Percentiles rank a stretch among this genome's conserved stretches.
Evolutionary conservation across 1,284 basidiomycete genomes (phyloP).

Genomic region (Ustilago esculenta): DNA sequence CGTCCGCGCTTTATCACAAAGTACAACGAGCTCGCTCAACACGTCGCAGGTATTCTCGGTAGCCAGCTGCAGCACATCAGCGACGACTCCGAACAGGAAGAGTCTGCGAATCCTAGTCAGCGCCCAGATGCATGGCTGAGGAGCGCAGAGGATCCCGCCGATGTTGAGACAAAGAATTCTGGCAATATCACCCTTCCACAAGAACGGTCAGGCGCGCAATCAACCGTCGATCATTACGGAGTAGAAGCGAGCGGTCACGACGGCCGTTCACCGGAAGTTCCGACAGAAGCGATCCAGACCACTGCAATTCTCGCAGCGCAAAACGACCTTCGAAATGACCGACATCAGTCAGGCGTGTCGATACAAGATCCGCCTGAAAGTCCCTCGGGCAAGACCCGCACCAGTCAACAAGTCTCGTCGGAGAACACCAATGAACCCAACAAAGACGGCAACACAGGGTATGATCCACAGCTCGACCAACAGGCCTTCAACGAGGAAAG

Average conservation of each 20-base stretch:
- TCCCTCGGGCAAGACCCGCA: no score
- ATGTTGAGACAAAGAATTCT: neutral
- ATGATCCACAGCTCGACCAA: neutral
- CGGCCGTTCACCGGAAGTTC: no score
- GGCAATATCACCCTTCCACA: no score
- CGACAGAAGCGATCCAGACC: neutral
- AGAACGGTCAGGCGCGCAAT: no score
- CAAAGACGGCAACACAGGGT: neutral
- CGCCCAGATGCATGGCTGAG: neutral
- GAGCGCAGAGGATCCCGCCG: neutral
- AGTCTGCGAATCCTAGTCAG: conserved; percentile 3
- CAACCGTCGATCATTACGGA: neutral
- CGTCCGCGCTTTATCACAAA: conserved; percentile 58
- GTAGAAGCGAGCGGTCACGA: no score
- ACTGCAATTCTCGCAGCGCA: neutral
- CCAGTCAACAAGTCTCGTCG: no score
- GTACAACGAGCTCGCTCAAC: conserved; percentile 61
- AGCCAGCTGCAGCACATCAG: conserved; percentile 34
- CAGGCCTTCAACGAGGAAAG: neutral
- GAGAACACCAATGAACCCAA: conserved; percentile 5
- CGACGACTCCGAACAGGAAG: conserved; percentile 27
- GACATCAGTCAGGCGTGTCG: no score
- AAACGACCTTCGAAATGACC: neutral
- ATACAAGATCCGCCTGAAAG: no score
- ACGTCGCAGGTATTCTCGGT: conserved; percentile 41